Percentiles rank a stretch among this genome's conserved stretches.
phyloP scores from a whole-genome alignment of 768 basidiomycete species.

The Amanita muscaria region DNA sequence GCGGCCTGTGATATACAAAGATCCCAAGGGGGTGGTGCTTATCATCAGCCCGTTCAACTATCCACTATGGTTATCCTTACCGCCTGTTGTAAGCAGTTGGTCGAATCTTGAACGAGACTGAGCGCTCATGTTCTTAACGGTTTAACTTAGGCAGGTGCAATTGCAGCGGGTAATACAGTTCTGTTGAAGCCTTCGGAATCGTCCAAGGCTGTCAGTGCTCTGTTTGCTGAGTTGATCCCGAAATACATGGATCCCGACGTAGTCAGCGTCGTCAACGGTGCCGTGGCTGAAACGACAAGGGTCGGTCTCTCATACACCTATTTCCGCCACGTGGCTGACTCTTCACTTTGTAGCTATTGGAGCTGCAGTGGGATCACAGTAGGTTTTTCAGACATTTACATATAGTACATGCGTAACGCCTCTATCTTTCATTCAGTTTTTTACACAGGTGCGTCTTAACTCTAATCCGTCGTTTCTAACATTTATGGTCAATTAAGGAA shows the following conservation, averaged over 20 bases:
- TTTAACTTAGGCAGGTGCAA: slow-evolving; percentile 44
- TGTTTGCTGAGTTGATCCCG: slow-evolving; percentile 60
- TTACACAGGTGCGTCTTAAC: slow-evolving; percentile 50
- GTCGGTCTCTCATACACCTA: slow-evolving; percentile 16
- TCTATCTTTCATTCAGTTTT: slow-evolving; percentile 29
- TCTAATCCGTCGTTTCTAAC: neutral
- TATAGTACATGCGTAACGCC: neutral
- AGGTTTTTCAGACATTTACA: slow-evolving; percentile 11
- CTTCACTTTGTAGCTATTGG: slow-evolving; percentile 42
- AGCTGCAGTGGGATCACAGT: slow-evolving; percentile 58
- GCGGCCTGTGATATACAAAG: slow-evolving; percentile 59
- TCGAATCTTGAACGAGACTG: neutral
- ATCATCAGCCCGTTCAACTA: slow-evolving; percentile 74
- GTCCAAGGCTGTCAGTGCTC: slow-evolving; percentile 41
- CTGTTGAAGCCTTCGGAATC: slow-evolving; percentile 74
- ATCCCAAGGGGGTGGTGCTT: slow-evolving; percentile 68
- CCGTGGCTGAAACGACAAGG: slow-evolving; percentile 52
- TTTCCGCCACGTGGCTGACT: too few relatives aligned
- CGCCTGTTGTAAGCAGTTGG: slow-evolving; percentile 43
- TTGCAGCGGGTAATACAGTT: slow-evolving; percentile 70
- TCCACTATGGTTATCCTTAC: slow-evolving; percentile 50
- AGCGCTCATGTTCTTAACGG: neutral
- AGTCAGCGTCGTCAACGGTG: slow-evolving; percentile 63
- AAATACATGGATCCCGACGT: slow-evolving; percentile 68
- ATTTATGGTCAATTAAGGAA: slow-evolving; percentile 30